Base-by-base conservation (phyloP, 1,139 yeast species). In the Yamadazyma songkhlaensis region DNA sequence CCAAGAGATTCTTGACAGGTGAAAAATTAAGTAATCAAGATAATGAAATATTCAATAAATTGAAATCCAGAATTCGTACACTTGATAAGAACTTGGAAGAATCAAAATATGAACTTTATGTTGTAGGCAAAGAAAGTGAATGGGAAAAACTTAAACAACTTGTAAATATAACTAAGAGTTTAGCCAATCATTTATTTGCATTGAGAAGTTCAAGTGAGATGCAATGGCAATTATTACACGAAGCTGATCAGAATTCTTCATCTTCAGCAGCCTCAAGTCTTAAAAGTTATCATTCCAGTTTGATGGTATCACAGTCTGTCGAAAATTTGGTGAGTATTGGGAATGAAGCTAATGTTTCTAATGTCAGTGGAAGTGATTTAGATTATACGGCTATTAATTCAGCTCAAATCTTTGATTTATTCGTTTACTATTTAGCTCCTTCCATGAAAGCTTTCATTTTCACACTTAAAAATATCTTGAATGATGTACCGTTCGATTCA, bases 361-460 rank as follows among this genome's bases (percentile, higher is more conserved):
- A 47, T 3, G 41, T 50, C 23, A 51, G 47, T 23, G 32, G 10
- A 9, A 30, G 23, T 11, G 48, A 40, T 25, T 28, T 46, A 11
- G 57, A 52, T 27, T 51, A 53, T 36, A 40, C 43, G 9, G 75
- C 69, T 1, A 59, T 61, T 8, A 62, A 67, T 39, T 61, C 80
- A 0, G 57, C 64, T 17, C 82, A 79, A 47, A 60, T 84, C 14
- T 84, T 84, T 55, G 80, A 79, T 39, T 54, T 82, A 31, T 86
- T 85, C 55, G 79, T 82, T 3, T 74, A 73, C 46, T 72, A 81
- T 48, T 63, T 86, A 34, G 85, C 90, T 0, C 94, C 95, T 0
- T 81, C 90, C 0, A 73, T 84, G 57, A 77, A 78, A 50, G 79
- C 88, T 2, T 78, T 81, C 45, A 71, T 79, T 1, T 78, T 73